phyloP scores from a whole-genome alignment of 805 yeast species.

The Saccharomycopsis sp. region DNA sequence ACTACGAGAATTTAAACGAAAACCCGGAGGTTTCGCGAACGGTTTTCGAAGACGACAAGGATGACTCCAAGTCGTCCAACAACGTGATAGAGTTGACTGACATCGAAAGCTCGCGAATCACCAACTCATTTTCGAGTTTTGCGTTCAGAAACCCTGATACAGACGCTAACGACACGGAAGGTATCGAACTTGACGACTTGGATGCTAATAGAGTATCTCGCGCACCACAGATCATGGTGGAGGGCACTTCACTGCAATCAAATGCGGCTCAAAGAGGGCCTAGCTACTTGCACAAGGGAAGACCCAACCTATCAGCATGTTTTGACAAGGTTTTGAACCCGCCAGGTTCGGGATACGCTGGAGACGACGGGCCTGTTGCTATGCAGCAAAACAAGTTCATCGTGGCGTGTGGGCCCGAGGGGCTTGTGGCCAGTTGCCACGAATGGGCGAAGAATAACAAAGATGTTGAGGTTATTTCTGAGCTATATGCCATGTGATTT shows the following conservation, averaged over 20 bases:
- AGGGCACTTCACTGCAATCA: not conserved
- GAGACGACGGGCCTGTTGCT: not conserved
- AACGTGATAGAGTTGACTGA: slow-evolving; percentile 8
- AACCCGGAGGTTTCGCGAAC: not conserved
- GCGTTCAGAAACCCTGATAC: slow-evolving; percentile 15
- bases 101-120: slow-evolving; percentile 19
- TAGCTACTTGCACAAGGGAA: slow-evolving; percentile 30
- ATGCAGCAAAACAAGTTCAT: slow-evolving; percentile 38
- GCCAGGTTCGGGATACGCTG: not conserved
- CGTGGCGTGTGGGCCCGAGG: slow-evolving; percentile 51
- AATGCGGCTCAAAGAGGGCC: not conserved
- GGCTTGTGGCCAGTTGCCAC: slow-evolving; percentile 36
- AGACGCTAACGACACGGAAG: slow-evolving; percentile 15
- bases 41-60: not conserved
- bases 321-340: slow-evolving; percentile 24
- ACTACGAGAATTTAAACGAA: slow-evolving; percentile 7
- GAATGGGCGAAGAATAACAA: slow-evolving; percentile 31
- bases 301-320: slow-evolving; percentile 38
- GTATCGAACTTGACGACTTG: slow-evolving; percentile 1
- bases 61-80: slow-evolving; percentile 33
- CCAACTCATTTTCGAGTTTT: slow-evolving; percentile 21
- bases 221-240: not conserved
- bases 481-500: slow-evolving; percentile 31
- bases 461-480: slow-evolving; percentile 37
- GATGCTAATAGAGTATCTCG: not conserved